These are phyloP conservation scores for Tulasnella calospora DNA, from an alignment of 768 basidiomycete genomes.

Conservation along the genomic window DNA sequence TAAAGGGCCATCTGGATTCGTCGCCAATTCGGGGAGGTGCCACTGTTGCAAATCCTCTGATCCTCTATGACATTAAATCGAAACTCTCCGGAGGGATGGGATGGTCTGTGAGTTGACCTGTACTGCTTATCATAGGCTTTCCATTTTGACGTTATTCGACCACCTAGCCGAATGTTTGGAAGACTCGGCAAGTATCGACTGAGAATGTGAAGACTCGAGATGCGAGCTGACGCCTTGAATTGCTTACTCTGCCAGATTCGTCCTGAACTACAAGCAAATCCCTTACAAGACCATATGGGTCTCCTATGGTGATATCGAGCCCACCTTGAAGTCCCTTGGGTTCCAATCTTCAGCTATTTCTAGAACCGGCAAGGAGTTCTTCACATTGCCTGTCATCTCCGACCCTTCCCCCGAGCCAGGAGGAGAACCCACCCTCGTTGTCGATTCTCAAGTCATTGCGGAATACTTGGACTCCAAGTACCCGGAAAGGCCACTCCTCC, in stretches of 20 bases:
- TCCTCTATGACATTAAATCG: constrained; percentile 26
- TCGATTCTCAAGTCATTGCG: constrained; percentile 21
- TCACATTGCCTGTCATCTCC: constrained; percentile 21
- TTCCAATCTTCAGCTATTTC: neutral
- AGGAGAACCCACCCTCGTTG: constrained; percentile 8
- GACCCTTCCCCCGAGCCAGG: neutral
- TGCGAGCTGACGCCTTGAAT: neutral
- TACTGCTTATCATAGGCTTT: neutral
- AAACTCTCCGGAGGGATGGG: neutral
- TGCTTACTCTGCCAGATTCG: neutral
- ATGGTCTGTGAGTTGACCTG: constrained; percentile 18
- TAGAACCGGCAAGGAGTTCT: neutral
- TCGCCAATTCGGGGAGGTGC: neutral
- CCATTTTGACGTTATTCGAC: neutral
- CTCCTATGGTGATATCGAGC: constrained; percentile 17
- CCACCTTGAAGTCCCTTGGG: constrained; percentile 12
- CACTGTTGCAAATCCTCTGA: constrained; percentile 6
- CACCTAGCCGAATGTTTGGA: constrained; percentile 22
- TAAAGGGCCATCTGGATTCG: neutral
- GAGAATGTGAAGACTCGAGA: neutral
- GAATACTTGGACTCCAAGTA: constrained; percentile 24
- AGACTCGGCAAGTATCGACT: constrained; percentile 1
- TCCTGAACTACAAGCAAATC: constrained; percentile 25
- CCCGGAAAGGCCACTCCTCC: constrained; percentile 8
- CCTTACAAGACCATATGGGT: constrained; percentile 24